Conservation (phyloP, 805 yeast genomes). For the Starmerella davenportii region DNA sequence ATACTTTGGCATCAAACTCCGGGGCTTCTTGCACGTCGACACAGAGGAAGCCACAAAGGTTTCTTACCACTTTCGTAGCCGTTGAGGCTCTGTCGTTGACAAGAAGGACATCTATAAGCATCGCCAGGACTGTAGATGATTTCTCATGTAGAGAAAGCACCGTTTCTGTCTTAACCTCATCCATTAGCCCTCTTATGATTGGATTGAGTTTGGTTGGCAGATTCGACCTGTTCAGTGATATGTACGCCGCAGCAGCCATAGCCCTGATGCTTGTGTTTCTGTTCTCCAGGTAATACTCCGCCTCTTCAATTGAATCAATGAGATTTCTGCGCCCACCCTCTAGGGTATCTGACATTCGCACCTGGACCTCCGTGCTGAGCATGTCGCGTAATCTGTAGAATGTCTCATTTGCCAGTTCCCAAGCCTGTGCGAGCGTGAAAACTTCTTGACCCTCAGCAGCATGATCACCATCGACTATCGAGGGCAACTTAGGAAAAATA, state of each 20-base stretch:
- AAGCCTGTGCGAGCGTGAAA: slow-evolving; percentile 63
- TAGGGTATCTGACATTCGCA: slow-evolving; percentile 50
- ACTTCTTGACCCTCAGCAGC: slow-evolving; percentile 83
- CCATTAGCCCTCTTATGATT: slow-evolving; percentile 78
- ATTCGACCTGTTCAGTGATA: slow-evolving; percentile 28
- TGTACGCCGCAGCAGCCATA: slow-evolving; percentile 55
- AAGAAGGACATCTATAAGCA: slow-evolving; percentile 43
- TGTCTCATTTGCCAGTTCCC: slow-evolving; percentile 43
- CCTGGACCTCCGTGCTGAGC: slow-evolving; percentile 50
- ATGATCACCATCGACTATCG: slow-evolving; percentile 81
- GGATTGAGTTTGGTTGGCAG: slow-evolving; percentile 84
- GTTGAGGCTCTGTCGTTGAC: slow-evolving; percentile 46
- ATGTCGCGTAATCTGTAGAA: slow-evolving; percentile 46
- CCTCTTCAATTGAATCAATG: slow-evolving; percentile 46
- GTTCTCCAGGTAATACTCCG: slow-evolving; percentile 31
- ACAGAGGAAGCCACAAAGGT: slow-evolving; percentile 80
- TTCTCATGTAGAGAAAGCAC: slow-evolving; percentile 46
- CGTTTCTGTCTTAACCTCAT: slow-evolving; percentile 65
- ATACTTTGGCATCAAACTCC: slow-evolving; percentile 53
- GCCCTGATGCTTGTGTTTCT: slow-evolving; percentile 45
- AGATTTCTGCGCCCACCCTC: slow-evolving; percentile 66
- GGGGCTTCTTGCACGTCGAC: slow-evolving; percentile 95
- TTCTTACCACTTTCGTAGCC: slow-evolving; percentile 74
- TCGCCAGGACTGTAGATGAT: slow-evolving; percentile 51
- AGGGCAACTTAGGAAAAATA: slow-evolving; percentile 66